A percentile compares a stretch with the other conserved stretches of the same genome.
Conservation (phyloP, 441 rosid genomes). For the Capsella rubella region DNA sequence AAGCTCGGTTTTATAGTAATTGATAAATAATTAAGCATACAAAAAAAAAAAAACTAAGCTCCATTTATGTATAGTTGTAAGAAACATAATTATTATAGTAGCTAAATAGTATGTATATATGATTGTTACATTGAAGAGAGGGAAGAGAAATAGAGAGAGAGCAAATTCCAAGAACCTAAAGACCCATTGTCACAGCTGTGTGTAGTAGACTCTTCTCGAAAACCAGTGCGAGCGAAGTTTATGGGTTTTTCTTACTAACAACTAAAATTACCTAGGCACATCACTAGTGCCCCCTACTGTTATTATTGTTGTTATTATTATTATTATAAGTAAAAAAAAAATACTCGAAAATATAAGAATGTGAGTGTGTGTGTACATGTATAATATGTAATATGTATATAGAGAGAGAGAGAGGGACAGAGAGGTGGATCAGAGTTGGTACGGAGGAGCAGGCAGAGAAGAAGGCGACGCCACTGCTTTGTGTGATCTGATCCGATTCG, state of each 20-base stretch:
- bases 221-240: constrained; percentile 25
- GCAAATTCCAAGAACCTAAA: constrained; percentile 45
- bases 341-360: background rate
- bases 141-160: background rate
- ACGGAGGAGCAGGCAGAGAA: constrained; percentile 42
- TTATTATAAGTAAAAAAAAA: background rate
- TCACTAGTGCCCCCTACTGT: constrained; percentile 23
- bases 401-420: constrained; percentile 20
- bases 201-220: constrained; percentile 34
- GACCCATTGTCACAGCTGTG: constrained; percentile 36
- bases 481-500: constrained; percentile 31
- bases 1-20: background rate
- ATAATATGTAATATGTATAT: background rate
- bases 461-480: constrained; percentile 39
- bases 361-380: background rate
- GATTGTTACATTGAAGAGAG: background rate
- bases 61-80: background rate
- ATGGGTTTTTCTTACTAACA: constrained; percentile 31
- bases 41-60: constrained; percentile 5
- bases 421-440: constrained; percentile 38
- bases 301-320: background rate
- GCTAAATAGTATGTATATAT: background rate
- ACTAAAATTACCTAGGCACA: constrained; percentile 29
- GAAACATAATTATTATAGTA: background rate
- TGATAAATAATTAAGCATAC: background rate